phyloP scores from a whole-genome alignment of 2,329 filamentous ascomycete species.

The Cladosporium sphaerospermum region DNA sequence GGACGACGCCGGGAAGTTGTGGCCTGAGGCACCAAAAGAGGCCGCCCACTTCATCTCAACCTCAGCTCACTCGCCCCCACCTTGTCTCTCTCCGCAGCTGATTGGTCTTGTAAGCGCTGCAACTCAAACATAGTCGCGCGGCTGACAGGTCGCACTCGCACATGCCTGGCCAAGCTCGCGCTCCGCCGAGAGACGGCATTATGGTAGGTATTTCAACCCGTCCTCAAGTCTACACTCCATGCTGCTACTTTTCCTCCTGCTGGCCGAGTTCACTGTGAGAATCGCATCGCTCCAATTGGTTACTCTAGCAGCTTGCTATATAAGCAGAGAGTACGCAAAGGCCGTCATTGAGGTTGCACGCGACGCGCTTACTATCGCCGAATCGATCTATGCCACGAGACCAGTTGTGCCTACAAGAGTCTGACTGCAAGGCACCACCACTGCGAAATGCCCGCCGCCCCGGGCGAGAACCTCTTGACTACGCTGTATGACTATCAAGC shows the following conservation, averaged over 20 bases:
- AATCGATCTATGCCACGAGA: slow-evolving; percentile 17
- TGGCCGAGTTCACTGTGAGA: slow-evolving; percentile 13
- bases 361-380: slow-evolving; percentile 24
- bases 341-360: slow-evolving; percentile 23
- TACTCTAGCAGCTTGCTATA: slow-evolving; percentile 7
- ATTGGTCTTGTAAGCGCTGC: slow-evolving; percentile 12
- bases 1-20: too few relatives aligned
- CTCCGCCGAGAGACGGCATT: too few relatives aligned
- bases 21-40: too few relatives aligned
- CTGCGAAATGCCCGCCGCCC: slow-evolving; percentile 40
- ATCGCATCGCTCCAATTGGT: slow-evolving; percentile 15
- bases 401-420: slow-evolving; percentile 13
- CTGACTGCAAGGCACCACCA: slow-evolving; percentile 8
- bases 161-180: too few relatives aligned
- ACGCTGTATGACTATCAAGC: slow-evolving; percentile 35
- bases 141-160: slow-evolving; percentile 1
- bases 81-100: background rate
- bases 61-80: too few relatives aligned
- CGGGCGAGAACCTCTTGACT: slow-evolving; percentile 41
- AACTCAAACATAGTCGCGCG: slow-evolving; percentile 7
- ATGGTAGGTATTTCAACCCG: background rate
- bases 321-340: slow-evolving; percentile 21
- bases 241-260: slow-evolving; percentile 10
- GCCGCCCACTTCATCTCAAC: too few relatives aligned
- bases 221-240: background rate